Evolutionary conservation across 2,329 filamentous ascomycete genomes (phyloP).

Genomic region (Aureobasidium namibiae): DNA sequence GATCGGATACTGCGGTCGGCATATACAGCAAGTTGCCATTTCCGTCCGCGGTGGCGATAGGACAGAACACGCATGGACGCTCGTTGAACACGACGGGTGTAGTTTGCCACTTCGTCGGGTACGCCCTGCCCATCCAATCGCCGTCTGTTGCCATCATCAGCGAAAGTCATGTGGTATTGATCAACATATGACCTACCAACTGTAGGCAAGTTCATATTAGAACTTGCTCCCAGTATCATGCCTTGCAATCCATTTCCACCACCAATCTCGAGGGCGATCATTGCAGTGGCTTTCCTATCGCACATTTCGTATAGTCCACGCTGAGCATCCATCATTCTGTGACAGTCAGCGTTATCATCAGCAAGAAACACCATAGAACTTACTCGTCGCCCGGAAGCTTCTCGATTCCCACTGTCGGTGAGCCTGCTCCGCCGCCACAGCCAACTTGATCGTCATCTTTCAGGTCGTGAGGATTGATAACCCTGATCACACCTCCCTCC

Average conservation of each 20-base stretch:
- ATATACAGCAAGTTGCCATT: slow-evolving; percentile 35
- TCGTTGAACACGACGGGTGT: slow-evolving; percentile 36
- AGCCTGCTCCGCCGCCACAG: slow-evolving; percentile 38
- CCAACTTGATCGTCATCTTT: slow-evolving; percentile 37
- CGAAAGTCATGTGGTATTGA: no score
- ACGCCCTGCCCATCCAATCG: slow-evolving; percentile 42
- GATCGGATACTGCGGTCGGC: slow-evolving; percentile 28
- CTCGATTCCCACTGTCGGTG: slow-evolving; percentile 33
- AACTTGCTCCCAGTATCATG: slow-evolving; percentile 29
- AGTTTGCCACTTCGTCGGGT: slow-evolving; percentile 38
- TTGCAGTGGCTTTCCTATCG: slow-evolving; percentile 27
- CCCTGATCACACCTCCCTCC: slow-evolving; percentile 32
- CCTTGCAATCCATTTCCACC: slow-evolving; percentile 38
- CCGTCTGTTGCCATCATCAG: slow-evolving; percentile 29
- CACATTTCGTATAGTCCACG: slow-evolving; percentile 27
- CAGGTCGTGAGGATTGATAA: slow-evolving; percentile 35
- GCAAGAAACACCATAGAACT: neutral
- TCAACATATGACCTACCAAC: neutral
- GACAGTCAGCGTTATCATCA: neutral
- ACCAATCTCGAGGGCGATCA: slow-evolving; percentile 39
- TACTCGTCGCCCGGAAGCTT: slow-evolving; percentile 35
- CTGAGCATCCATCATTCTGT: slow-evolving; percentile 31
- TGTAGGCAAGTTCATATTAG: slow-evolving; percentile 32
- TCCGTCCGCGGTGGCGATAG: slow-evolving; percentile 32
- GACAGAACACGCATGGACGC: slow-evolving; percentile 29